phyloP scores from a whole-genome alignment of 306 rosid species.

The Canavalia gladiata region DNA sequence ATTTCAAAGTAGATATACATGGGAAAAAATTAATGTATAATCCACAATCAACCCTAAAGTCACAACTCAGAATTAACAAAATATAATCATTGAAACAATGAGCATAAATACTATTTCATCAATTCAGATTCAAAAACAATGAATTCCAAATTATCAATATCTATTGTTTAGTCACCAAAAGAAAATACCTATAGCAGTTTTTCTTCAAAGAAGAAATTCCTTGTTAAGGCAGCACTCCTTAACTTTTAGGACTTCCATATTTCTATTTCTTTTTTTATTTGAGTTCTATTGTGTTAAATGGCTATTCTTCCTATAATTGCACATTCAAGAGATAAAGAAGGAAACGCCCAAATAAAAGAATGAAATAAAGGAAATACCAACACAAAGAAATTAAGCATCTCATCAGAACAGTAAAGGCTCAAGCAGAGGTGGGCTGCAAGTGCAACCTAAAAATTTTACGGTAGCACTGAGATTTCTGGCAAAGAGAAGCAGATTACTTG shows the following conservation, averaged over 20 bases:
- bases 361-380: neutral
- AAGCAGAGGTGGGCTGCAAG: neutral
- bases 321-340: neutral
- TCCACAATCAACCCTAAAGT: neutral
- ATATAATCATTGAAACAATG: constrained; percentile 10
- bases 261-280: neutral
- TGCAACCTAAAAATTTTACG: constrained; percentile 2
- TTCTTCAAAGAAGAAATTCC: neutral
- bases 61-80: constrained; percentile 12
- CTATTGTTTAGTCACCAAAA: neutral
- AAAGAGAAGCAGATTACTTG: neutral
- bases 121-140: neutral
- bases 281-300: neutral
- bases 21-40: neutral
- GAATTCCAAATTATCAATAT: neutral
- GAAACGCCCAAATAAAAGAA: neutral
- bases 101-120: neutral
- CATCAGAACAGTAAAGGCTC: neutral
- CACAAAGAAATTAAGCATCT: neutral
- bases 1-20: constrained; percentile 9
- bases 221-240: constrained; percentile 1
- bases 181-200: neutral
- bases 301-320: neutral
- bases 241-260: neutral
- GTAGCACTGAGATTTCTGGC: neutral